phyloP scores from a whole-genome alignment of 139 green algal genomes.

The Coccomyxa sp. region DNA sequence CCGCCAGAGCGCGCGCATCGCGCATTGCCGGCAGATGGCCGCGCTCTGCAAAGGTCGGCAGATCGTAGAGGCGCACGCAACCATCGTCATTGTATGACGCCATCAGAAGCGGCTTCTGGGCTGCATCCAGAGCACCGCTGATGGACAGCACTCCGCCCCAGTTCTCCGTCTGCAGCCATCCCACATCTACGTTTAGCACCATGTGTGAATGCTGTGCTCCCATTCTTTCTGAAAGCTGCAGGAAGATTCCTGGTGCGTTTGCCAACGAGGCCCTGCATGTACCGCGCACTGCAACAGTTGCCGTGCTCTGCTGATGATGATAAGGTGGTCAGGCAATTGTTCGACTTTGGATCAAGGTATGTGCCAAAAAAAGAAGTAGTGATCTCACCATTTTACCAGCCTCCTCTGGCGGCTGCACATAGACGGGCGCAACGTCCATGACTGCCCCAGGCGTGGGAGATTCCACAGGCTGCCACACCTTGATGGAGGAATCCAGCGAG shows the following conservation, averaged over 20 bases:
- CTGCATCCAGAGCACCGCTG: slow-evolving; percentile 34
- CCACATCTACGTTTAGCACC: background rate
- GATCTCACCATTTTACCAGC: background rate
- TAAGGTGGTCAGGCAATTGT: too few species aligned
- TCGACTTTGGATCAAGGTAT: too few species aligned
- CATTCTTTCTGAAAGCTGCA: background rate
- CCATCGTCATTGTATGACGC: slow-evolving; percentile 52
- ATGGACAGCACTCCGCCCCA: slow-evolving; percentile 41
- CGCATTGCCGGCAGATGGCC: slow-evolving; percentile 39
- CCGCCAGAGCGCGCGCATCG: slow-evolving; percentile 44
- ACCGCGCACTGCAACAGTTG: too few species aligned
- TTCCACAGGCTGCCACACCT: slow-evolving; percentile 40
- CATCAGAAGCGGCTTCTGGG: slow-evolving; percentile 42
- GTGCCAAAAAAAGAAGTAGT: too few species aligned
- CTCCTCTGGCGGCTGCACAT: slow-evolving; percentile 19
- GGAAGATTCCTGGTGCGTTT: background rate
- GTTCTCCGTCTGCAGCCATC: slow-evolving; percentile 6
- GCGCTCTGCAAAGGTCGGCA: slow-evolving; percentile 56
- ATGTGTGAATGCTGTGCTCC: background rate
- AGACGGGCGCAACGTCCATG: slow-evolving; percentile 31
- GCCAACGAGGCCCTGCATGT: background rate
- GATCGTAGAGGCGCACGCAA: slow-evolving; percentile 50
- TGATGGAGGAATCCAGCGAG: slow-evolving; percentile 59
- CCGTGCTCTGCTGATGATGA: too few species aligned
- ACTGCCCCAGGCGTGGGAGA: slow-evolving; percentile 21